These are phyloP conservation scores for Talaromyces trachyspermus DNA, from an alignment of 495 filamentous ascomycete genomes.

Conservation along the genomic window DNA sequence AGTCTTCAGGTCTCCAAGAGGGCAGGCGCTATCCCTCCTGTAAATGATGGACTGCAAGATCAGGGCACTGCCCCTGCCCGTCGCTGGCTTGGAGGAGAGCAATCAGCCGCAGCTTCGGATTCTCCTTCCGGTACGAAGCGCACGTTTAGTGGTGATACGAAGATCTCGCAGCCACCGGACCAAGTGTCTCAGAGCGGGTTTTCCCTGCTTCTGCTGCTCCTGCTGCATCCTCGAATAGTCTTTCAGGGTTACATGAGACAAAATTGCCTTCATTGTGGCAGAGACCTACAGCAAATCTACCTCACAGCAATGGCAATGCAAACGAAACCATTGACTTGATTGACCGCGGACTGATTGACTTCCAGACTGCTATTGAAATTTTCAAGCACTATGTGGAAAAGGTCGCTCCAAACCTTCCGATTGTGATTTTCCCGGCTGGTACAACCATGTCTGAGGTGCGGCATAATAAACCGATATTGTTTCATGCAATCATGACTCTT, in stretches of 20 bases:
- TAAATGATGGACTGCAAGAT: neutral
- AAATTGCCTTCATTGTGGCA: neutral
- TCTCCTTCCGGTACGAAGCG: constrained; percentile 1
- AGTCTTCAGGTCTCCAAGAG: constrained; percentile 53
- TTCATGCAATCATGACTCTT: constrained; percentile 62
- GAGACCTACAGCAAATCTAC: neutral
- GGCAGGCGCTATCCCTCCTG: constrained; percentile 1
- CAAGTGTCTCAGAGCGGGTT: neutral
- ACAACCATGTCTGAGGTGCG: constrained; percentile 57
- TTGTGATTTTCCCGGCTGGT: constrained; percentile 55
- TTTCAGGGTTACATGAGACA: neutral
- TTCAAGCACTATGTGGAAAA: constrained; percentile 57
- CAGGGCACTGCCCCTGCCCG: neutral
- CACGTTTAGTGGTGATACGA: constrained; percentile 1
- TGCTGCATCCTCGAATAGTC: too few relatives aligned
- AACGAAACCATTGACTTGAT: constrained; percentile 56
- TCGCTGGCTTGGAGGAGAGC: constrained; percentile 5
- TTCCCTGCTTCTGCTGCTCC: neutral
- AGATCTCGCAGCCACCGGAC: neutral
- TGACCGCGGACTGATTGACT: constrained; percentile 59
- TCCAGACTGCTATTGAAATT: constrained; percentile 52
- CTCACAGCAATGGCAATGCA: constrained; percentile 6
- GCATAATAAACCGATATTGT: constrained; percentile 59
- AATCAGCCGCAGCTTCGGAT: constrained; percentile 1
- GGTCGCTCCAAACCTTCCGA: constrained; percentile 60